phyloP scores from a whole-genome alignment of 2,329 filamentous ascomycete genomes.

The Stagonosporopsis tanaceti region DNA sequence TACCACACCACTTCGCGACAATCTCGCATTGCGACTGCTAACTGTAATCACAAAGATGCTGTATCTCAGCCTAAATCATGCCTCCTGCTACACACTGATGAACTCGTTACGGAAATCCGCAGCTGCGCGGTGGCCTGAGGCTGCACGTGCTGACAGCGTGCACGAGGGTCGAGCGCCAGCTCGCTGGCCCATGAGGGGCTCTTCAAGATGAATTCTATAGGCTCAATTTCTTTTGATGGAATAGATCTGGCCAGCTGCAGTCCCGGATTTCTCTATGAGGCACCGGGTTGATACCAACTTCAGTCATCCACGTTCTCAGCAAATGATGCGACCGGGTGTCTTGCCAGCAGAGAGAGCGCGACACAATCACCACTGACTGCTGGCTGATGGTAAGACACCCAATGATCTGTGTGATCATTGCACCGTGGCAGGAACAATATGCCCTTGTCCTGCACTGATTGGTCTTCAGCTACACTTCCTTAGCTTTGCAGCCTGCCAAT shows the following conservation, averaged over 20 bases:
- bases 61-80: background rate
- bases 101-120: background rate
- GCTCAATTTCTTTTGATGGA: background rate
- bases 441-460: background rate
- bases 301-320: no score
- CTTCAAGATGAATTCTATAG: background rate
- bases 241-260: background rate
- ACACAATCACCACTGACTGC: background rate
- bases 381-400: background rate
- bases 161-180: background rate
- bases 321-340: no score
- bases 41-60: no score
- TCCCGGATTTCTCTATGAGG: no score
- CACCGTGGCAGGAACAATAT: background rate
- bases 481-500: background rate
- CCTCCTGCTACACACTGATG: background rate
- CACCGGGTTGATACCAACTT: background rate
- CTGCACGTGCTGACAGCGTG: no score
- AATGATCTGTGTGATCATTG: background rate
- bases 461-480: background rate
- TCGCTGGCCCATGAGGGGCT: no score
- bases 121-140: conserved; percentile 6
- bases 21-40: background rate
- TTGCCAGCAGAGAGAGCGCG: background rate
- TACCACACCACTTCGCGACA: background rate